Evolutionary conservation across 768 basidiomycete genomes (phyloP).

Genomic region (Kwoniella mangroviensis): DNA sequence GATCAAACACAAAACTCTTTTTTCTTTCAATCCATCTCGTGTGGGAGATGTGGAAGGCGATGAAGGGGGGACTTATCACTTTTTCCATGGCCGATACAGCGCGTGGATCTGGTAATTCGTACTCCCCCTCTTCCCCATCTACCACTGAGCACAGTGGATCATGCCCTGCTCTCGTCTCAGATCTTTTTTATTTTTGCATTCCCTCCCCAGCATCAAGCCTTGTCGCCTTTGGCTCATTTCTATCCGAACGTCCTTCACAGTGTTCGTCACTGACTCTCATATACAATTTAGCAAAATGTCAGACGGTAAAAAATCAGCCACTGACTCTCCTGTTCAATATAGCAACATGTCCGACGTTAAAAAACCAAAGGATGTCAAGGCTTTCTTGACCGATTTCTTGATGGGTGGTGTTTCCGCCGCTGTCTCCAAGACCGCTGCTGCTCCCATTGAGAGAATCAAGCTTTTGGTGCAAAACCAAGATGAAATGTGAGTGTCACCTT

Average conservation of each 20-base stretch:
- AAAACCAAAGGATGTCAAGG: conserved; percentile 87
- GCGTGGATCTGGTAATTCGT: not conserved
- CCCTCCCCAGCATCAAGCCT: not conserved
- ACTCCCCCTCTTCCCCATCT: not conserved
- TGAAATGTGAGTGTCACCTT: conserved; percentile 72
- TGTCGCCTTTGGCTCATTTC: not conserved
- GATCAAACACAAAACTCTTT: not conserved
- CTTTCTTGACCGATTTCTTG: conserved; percentile 69
- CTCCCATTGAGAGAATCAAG: conserved; percentile 99
- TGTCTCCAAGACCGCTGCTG: conserved; percentile 97
- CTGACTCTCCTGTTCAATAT: conserved; percentile 23
- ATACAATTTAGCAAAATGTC: conserved; percentile 37
- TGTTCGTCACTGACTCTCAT: conserved; percentile 27
- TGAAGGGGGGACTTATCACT: not conserved
- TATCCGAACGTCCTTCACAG: not conserved
- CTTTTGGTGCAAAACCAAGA: conserved; percentile 98
- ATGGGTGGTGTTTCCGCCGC: conserved; percentile 68
- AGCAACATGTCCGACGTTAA: conserved; percentile 52
- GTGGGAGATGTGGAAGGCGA: not conserved
- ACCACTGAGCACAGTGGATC: not conserved
- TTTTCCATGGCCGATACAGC: not conserved
- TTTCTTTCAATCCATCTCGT: not conserved
- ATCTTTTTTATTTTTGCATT: not conserved
- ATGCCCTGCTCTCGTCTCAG: not conserved
- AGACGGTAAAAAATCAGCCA: conserved; percentile 62